Base-by-base conservation (phyloP, 129 eudicot species). In the Calendula officinalis region DNA sequence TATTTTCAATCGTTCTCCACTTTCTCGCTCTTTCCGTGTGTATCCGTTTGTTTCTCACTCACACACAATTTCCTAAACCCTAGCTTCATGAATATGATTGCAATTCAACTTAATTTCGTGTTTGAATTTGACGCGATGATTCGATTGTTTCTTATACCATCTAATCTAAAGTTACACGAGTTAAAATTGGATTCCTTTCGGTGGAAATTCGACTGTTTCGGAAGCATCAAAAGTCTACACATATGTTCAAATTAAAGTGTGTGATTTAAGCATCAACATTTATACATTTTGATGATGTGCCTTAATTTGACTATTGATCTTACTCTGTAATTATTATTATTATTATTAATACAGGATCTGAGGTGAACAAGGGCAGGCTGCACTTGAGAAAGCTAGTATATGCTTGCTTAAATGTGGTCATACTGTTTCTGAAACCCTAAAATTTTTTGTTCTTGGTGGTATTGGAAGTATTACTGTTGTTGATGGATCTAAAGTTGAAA, bases 281-380 rank as follows among this genome's bases (percentile, higher is more conserved):
- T 22, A 22, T 22, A 22, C 30, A 22, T 22, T 22, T 22, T 2
- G 30, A 40, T 27, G 52, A 40, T 60, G 42, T 5, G 42, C 41
- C 39, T 38, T 47, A 37, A 4, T 10, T 60, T 71, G 60, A 13
- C 47, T 40, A 34, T 43, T 55, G 15, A 51, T 48, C 39, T 11
- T 17, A 15, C 41, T 46, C 52, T 39, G 46, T 11, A 22, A 38
- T 9, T 58, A 6, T n/a, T n/a, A n/a, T n/a, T n/a, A n/a, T n/a
- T n/a, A 14, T 17, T 54, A 34, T 54, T 7, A n/a, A 56, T 74
- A 80, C 82, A 87, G 96, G 83, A 92, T 92, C 16, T 92, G 98
- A 96, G 98, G 98, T 69, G 98, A 92, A 73, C 98, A 88, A 77
- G 96, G 98, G 67, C 98, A 92, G 69, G 76, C 91, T 77, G 96